Conservation (phyloP, 768 basidiomycete genomes). For the Agaricus subrufescens region DNA sequence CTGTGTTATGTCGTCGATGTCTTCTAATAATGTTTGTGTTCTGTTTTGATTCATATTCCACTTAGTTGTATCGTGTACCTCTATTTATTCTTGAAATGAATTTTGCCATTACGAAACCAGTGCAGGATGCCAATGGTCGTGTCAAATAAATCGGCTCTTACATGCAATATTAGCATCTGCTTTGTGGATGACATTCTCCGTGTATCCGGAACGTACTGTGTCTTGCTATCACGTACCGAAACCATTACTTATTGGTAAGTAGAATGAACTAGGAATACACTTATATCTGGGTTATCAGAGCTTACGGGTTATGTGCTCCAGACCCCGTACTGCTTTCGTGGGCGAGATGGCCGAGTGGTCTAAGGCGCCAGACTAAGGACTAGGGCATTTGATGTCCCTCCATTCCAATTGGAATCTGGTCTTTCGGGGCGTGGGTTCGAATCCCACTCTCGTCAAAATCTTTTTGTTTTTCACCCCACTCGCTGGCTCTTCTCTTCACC, state of each 20-base stretch:
- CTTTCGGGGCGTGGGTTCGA: slow-evolving; percentile 44
- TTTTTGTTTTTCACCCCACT: background rate
- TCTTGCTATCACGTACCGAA: too few relatives aligned
- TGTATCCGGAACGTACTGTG: too few relatives aligned
- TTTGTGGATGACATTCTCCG: too few relatives aligned
- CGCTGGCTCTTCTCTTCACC: too few relatives aligned
- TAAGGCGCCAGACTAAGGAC: slow-evolving; percentile 66
- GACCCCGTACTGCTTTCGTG: background rate
- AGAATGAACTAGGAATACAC: too few relatives aligned
- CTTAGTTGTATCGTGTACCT: slow-evolving; percentile 2
- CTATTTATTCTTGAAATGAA: background rate
- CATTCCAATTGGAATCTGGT: slow-evolving; percentile 14
- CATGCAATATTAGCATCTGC: too few relatives aligned
- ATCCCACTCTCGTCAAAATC: slow-evolving; percentile 39
- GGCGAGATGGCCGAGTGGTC: slow-evolving; percentile 75
- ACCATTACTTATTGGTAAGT: too few relatives aligned
- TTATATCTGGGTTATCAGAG: too few relatives aligned
- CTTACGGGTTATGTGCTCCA: background rate
- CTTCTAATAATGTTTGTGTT: background rate
- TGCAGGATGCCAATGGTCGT: too few relatives aligned
- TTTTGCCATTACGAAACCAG: background rate
- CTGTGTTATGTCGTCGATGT: background rate
- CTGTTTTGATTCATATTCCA: background rate
- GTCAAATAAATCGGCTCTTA: too few relatives aligned
- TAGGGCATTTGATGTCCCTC: background rate